Conservation (phyloP, 257 asterid genomes). For the Anisodus acutangulus region DNA sequence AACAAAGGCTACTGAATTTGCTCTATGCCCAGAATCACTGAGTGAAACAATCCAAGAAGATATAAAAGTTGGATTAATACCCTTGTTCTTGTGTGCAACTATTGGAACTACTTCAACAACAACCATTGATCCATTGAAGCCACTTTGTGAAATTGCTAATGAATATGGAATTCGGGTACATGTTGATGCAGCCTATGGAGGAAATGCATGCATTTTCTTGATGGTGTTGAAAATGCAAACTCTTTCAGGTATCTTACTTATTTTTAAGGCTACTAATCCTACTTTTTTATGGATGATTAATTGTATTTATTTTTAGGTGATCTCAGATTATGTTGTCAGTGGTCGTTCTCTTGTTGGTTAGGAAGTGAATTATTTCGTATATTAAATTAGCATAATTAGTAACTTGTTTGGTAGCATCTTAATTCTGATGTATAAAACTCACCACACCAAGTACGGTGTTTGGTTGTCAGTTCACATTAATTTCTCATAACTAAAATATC, state of each 20-base stretch:
- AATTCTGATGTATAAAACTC: too few relatives aligned
- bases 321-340: too few relatives aligned
- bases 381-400: too few relatives aligned
- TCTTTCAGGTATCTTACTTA: slow-evolving; percentile 37
- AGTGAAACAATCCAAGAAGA: slow-evolving; percentile 49
- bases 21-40: slow-evolving; percentile 44
- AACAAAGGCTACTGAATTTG: slow-evolving; percentile 40
- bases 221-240: slow-evolving; percentile 66
- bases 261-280: too few relatives aligned
- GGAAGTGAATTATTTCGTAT: too few relatives aligned
- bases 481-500: too few relatives aligned
- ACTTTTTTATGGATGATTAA: too few relatives aligned
- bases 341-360: too few relatives aligned
- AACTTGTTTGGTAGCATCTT: too few relatives aligned
- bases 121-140: slow-evolving; percentile 58
- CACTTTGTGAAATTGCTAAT: slow-evolving; percentile 58
- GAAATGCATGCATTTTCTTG: slow-evolving; percentile 66
- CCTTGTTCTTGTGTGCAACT: slow-evolving; percentile 67
- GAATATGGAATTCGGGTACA: slow-evolving; percentile 65
- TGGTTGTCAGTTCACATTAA: too few relatives aligned
- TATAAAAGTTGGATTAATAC: slow-evolving; percentile 52
- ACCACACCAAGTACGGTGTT: too few relatives aligned
- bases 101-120: slow-evolving; percentile 80
- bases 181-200: slow-evolving; percentile 82
- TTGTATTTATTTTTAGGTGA: too few relatives aligned